Evolutionary conservation across 768 basidiomycete genomes (phyloP), one percentile per base, ranked within the genome.

Genomic region (Calocybe gangraenosa): DNA sequence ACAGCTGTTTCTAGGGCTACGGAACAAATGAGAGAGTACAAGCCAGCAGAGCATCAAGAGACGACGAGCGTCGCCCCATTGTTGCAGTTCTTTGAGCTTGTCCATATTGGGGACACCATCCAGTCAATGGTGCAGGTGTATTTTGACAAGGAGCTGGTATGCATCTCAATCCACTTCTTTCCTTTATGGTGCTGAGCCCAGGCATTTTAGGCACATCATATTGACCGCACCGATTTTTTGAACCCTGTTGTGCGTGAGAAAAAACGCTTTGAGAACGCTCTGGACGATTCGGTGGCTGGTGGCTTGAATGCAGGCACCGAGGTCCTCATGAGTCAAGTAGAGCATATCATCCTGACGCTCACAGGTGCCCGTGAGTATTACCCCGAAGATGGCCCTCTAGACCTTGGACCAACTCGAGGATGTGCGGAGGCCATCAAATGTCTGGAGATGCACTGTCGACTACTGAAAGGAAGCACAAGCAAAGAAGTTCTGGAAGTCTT

Each of bases 41-140:
- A 83, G 59, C 93, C 96, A 0, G 83, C 85, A 0, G 92, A 94
- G 50, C 90, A 90, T 55, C 76, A 84, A 40, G 85, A 79, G 40
- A 82, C 83, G 30, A 81, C 81, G 18, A 84, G 81, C 52, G 94
- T 98, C 2, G 92, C 94, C 1, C 96, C 96, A 0, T 67, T 99
- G 2, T 68, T 97, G 32, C 94, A 98, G 61, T 98, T 98, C 67
- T 97, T 99, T 53, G 95, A 98, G 69, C 73, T 98, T 18, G 95
- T 95, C 0, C 96, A 98, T 66, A 73, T 98, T 13, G 96, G 93
- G 1, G 95, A 99, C 59, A 99, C 91, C 13, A 97, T 98, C 35
- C 92, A 95, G 65, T 91, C 85, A 14, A 97, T 98, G 82, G 82
- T 96, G 5, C 93, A 99, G 55, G 96, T 97, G 1, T 99, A 94